phyloP scores from a whole-genome alignment of 2,329 filamentous ascomycete species.

The Chrysosporium queenslandicum region DNA sequence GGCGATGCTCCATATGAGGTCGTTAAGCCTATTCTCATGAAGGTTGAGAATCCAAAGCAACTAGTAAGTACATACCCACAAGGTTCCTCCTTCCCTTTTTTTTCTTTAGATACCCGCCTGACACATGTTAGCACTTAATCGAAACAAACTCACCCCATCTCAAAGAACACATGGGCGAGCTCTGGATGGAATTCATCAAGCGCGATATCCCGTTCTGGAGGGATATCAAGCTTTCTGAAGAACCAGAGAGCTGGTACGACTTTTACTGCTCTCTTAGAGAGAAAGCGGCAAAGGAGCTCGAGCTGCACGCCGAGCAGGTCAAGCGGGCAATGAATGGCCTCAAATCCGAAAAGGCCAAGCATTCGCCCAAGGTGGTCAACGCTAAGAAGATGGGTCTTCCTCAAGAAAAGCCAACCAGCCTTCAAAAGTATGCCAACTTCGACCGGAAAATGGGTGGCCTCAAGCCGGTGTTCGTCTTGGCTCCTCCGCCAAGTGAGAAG shows the following conservation, averaged over 20 bases:
- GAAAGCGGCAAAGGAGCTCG: conserved; percentile 48
- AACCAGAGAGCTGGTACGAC: conserved; percentile 63
- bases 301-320: conserved; percentile 49
- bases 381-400: conserved; percentile 26
- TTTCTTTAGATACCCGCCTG: neutral
- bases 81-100: neutral
- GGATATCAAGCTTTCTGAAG: conserved; percentile 54
- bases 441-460: conserved; percentile 28
- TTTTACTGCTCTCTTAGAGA: conserved; percentile 62
- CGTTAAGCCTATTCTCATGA: conserved; percentile 57
- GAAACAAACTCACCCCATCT: conserved; percentile 71
- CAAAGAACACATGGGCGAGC: conserved; percentile 54
- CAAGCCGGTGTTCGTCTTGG: conserved; percentile 19
- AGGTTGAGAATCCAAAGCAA: conserved; percentile 62
- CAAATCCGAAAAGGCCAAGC: conserved; percentile 48
- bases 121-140: conserved; percentile 42
- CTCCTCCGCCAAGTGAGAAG: conserved; percentile 2
- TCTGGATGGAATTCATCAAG: conserved; percentile 72
- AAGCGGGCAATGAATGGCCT: conserved; percentile 49
- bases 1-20: conserved; percentile 60
- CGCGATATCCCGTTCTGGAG: conserved; percentile 62
- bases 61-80: too few relatives aligned
- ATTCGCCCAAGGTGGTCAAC: conserved; percentile 50
- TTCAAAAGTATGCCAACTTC: conserved; percentile 26
- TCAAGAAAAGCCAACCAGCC: conserved; percentile 23